Conservation (phyloP, 176 grass and related monocot species). For the Saccharum spontaneum region DNA sequence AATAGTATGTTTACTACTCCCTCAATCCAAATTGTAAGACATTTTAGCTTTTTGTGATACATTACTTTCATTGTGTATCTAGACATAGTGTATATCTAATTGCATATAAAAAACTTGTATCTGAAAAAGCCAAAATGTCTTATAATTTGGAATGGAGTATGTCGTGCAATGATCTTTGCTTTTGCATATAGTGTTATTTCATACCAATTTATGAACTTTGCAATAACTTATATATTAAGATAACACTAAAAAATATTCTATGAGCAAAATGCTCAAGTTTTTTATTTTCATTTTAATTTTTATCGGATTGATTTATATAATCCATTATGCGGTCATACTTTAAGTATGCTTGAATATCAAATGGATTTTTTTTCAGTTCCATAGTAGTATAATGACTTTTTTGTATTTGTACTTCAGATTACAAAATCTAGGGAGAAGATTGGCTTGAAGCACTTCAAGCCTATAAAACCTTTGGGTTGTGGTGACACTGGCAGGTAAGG, state of each 20-base stretch:
- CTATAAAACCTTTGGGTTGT: slow-evolving; percentile 83
- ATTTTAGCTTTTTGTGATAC: neutral
- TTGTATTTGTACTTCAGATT: slow-evolving; percentile 48
- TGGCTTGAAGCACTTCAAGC: slow-evolving; percentile 88
- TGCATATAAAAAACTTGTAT: neutral
- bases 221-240: neutral
- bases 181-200: neutral
- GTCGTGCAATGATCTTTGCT: neutral
- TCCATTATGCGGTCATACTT: neutral
- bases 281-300: neutral
- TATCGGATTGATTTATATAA: neutral
- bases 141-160: neutral
- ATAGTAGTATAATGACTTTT: neutral
- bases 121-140: neutral
- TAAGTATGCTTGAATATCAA: neutral
- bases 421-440: slow-evolving; percentile 62
- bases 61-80: neutral
- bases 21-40: neutral
- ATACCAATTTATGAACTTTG: neutral
- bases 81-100: neutral
- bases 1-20: neutral
- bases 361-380: neutral
- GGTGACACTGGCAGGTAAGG: slow-evolving; percentile 97
- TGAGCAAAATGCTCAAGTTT: neutral
- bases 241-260: neutral